These are phyloP conservation scores for Monascus ruber DNA, from an alignment of 2,329 filamentous ascomycete genomes.

Conservation along the genomic window DNA sequence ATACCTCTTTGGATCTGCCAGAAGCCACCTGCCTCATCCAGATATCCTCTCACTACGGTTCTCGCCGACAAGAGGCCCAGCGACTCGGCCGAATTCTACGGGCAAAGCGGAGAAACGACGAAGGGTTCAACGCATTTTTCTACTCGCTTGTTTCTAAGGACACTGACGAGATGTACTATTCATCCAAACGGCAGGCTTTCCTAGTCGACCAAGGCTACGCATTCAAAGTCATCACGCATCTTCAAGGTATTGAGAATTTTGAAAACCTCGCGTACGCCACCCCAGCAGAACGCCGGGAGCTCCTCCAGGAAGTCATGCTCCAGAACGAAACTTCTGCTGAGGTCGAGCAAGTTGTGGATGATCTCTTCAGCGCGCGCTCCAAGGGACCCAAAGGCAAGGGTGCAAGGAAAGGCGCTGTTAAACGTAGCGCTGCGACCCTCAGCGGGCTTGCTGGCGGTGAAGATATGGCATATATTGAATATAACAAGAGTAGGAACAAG, in stretches of 20 bases:
- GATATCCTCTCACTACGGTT: conserved; percentile 95
- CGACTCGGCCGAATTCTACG: conserved; percentile 83
- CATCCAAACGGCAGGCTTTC: conserved; percentile 91
- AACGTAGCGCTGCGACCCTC: conserved; percentile 73
- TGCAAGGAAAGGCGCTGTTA: conserved; percentile 49
- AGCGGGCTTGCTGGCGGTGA: conserved; percentile 81
- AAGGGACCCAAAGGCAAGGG: conserved; percentile 28
- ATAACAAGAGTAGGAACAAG: conserved; percentile 63
- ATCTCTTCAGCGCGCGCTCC: conserved; percentile 51
- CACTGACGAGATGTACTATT: conserved; percentile 96
- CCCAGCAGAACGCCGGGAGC: conserved; percentile 67
- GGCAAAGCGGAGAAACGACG: conserved; percentile 90
- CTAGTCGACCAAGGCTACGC: conserved; percentile 96
- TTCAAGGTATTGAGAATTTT: conserved; percentile 80
- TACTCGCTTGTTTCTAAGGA: conserved; percentile 96
- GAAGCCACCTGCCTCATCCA: conserved; percentile 96
- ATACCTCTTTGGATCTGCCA: conserved; percentile 92
- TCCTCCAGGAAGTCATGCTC: conserved; percentile 79
- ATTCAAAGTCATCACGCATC: conserved; percentile 95
- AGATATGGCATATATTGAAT: conserved; percentile 92
- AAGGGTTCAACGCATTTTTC: conserved; percentile 98
- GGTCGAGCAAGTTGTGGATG: conserved; percentile 58
- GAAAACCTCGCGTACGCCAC: conserved; percentile 70
- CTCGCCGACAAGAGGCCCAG: conserved; percentile 90
- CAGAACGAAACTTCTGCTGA: conserved; percentile 68